These are phyloP conservation scores for Petrea volubilis DNA, from an alignment of 257 asterid species.

Conservation along the genomic window DNA sequence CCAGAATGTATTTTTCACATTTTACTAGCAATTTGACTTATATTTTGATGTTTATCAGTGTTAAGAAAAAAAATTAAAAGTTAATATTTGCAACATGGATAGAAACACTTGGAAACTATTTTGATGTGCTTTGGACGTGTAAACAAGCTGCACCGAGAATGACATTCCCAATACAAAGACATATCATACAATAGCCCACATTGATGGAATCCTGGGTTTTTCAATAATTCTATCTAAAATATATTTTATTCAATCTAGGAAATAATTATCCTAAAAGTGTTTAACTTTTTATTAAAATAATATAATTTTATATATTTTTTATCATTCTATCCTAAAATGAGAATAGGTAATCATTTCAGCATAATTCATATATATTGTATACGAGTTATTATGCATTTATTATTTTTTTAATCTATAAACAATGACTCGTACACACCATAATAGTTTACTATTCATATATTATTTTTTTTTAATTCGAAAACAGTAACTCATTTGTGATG, in stretches of 20 bases:
- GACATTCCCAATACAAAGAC: background rate
- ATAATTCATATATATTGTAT: too few relatives aligned
- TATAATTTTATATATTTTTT: too few relatives aligned
- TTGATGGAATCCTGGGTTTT: conserved; percentile 29
- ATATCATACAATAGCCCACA: conserved; percentile 24
- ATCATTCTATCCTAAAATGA: too few relatives aligned
- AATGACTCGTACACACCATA: too few relatives aligned
- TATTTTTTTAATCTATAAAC: too few relatives aligned
- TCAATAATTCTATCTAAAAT: background rate
- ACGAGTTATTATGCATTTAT: too few relatives aligned
- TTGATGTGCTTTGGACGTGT: background rate
- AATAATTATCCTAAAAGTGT: background rate
- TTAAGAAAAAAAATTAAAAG: background rate
- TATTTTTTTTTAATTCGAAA: too few relatives aligned
- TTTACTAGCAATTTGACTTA: background rate
- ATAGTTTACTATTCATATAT: too few relatives aligned
- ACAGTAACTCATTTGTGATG: too few relatives aligned
- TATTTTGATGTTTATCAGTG: background rate
- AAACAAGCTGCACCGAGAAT: conserved; percentile 17
- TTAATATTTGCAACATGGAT: background rate
- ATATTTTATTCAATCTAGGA: background rate
- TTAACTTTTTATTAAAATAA: too few relatives aligned
- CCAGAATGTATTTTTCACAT: background rate
- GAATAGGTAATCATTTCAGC: too few relatives aligned
- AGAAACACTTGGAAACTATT: background rate